These are phyloP conservation scores for Teratosphaeriaceae sp. DNA, from an alignment of 2,329 filamentous ascomycete genomes.

Conservation along the genomic window DNA sequence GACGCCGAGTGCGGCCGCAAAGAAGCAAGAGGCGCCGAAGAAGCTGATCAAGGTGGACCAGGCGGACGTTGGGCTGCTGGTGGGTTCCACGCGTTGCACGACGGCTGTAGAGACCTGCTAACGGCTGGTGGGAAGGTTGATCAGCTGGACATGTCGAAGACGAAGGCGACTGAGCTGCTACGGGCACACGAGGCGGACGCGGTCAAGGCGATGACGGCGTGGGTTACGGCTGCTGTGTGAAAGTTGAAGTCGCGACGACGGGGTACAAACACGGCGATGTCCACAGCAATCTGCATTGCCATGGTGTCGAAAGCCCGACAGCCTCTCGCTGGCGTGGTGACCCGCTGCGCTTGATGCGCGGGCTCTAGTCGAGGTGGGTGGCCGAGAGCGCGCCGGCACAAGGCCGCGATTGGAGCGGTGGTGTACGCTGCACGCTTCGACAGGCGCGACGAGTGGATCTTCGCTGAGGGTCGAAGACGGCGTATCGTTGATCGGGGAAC, in stretches of 20 bases:
- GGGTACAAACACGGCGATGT: too few relatives aligned
- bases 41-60: constrained; percentile 63
- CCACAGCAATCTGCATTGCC: too few relatives aligned
- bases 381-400: too few relatives aligned
- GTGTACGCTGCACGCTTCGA: too few relatives aligned
- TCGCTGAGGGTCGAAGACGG: background rate
- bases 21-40: constrained; percentile 29
- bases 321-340: too few relatives aligned
- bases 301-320: too few relatives aligned
- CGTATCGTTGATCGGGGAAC: background rate
- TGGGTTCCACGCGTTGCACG: constrained; percentile 34
- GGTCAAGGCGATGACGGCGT: constrained; percentile 60
- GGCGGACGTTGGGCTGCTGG: constrained; percentile 63
- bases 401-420: too few relatives aligned
- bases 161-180: constrained; percentile 67
- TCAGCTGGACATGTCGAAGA: constrained; percentile 64
- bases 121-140: constrained; percentile 46
- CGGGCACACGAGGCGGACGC: constrained; percentile 65
- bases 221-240: constrained; percentile 30
- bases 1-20: constrained; percentile 32
- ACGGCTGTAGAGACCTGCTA: background rate
- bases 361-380: too few relatives aligned
- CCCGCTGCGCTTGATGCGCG: too few relatives aligned
- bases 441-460: too few relatives aligned
- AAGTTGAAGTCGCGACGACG: too few relatives aligned